Conservation (phyloP, 1,139 yeast species). For the Sugiyamaella japonica region DNA sequence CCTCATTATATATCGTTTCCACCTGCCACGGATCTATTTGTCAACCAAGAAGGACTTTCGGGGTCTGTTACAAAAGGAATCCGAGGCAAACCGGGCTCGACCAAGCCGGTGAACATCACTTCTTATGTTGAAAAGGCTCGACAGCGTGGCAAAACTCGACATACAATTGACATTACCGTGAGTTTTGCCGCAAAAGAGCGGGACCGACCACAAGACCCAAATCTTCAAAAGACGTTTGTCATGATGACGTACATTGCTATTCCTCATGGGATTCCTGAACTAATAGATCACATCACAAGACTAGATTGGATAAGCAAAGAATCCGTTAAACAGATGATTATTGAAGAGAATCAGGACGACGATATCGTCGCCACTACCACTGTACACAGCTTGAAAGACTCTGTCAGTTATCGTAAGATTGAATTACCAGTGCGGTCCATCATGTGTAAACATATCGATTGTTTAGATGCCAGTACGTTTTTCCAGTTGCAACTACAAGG, state of each 20-base stretch:
- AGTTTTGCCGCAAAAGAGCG: conserved; percentile 24
- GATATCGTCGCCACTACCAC: conserved; percentile 42
- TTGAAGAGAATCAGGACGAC: conserved; percentile 40
- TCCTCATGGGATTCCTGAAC: conserved; percentile 26
- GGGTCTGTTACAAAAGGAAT: conserved; percentile 40
- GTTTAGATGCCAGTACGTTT: conserved; percentile 45
- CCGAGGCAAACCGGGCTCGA: conserved; percentile 43
- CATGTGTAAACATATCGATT: conserved; percentile 45
- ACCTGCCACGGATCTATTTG: conserved; percentile 26
- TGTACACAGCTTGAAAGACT: conserved; percentile 42
- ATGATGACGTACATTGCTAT: conserved; percentile 36
- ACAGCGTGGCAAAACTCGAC: conserved; percentile 18
- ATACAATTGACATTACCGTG: conserved; percentile 32
- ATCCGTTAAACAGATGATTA: conserved; percentile 31
- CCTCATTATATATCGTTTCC: conserved; percentile 30
- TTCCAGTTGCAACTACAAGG: conserved; percentile 45
- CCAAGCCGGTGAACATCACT: conserved; percentile 44
- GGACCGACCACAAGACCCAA: conserved; percentile 6
- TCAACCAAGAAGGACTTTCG: conserved; percentile 30
- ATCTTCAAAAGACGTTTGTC: conserved; percentile 29
- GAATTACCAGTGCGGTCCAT: conserved; percentile 42
- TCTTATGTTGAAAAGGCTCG: conserved; percentile 18
- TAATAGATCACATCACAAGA: conserved; percentile 33
- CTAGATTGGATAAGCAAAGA: conserved; percentile 38
- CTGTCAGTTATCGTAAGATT: conserved; percentile 42